phyloP scores from a whole-genome alignment of 1,284 basidiomycete species.

The Ustilago cynodontis region DNA sequence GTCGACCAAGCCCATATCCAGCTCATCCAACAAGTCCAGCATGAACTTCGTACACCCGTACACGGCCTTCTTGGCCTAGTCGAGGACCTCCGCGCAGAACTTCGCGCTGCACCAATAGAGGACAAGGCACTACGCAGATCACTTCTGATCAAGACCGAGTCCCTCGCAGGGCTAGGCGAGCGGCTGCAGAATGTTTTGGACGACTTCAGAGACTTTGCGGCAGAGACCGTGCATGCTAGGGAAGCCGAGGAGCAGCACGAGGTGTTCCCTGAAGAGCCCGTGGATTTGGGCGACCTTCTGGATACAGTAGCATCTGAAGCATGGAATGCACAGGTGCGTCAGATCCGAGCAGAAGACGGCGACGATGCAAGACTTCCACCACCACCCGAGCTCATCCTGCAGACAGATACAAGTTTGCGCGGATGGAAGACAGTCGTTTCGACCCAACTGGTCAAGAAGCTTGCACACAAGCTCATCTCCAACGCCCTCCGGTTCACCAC shows the following conservation, averaged over 20 bases:
- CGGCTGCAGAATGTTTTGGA: conserved; percentile 43
- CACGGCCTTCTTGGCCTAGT: conserved; percentile 49
- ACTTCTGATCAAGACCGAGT: conserved; percentile 30
- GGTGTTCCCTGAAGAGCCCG: conserved; percentile 32
- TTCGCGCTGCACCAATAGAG: conserved; percentile 13
- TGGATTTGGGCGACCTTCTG: conserved; percentile 46
- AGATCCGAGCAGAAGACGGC: conserved; percentile 51
- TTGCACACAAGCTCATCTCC: conserved; percentile 53
- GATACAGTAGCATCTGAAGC: conserved; percentile 44
- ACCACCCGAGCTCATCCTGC: conserved; percentile 55
- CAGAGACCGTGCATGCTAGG: conserved; percentile 42
- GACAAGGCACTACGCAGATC: conserved; percentile 17
- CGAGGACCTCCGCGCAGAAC: conserved; percentile 31
- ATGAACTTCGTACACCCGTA: conserved; percentile 55
- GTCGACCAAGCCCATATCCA: conserved; percentile 52
- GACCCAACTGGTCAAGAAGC: conserved; percentile 27
- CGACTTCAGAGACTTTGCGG: conserved; percentile 47
- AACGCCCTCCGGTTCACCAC: conserved; percentile 56
- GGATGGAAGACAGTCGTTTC: conserved; percentile 50
- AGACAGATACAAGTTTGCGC: conserved; percentile 48
- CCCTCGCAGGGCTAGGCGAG: conserved; percentile 44
- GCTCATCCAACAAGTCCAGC: conserved; percentile 57
- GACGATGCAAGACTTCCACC: conserved; percentile 53
- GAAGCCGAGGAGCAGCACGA: conserved; percentile 35
- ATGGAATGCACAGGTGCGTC: conserved; percentile 46